Evolutionary conservation across 495 filamentous ascomycete species (phyloP), one percentile per base, ranked within the genome.

Genomic region (Penicillium manginii): DNA sequence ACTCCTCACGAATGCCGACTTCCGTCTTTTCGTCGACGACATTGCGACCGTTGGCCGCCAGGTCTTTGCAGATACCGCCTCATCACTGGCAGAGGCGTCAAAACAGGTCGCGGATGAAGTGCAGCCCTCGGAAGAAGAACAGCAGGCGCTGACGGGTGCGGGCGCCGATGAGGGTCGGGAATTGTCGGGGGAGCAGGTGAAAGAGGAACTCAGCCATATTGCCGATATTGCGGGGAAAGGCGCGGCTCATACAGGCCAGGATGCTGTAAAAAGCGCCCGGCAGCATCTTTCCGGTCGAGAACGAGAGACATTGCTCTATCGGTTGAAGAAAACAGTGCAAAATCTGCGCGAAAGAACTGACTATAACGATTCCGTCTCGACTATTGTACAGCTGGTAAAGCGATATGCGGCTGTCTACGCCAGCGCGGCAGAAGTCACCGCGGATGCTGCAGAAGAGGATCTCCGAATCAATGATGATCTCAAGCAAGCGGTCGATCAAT

Each of bases 1-100:
- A 7, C 83, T 97, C 1, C 75, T 98, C 21, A 92, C 89, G 15
- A 98, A 98, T 69, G 84, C 89, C 3, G 92, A 97, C 64, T 97
- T 98, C 70, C 85, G 93, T 18, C 74, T 91, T 15, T 93, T 98
- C 63, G 81, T 96, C 26, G 82, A 86, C n/a, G 93, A 98, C 64
- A 72, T 96, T 29, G 86, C 85, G 40, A 84, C 86, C 0, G 82
- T 98, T 55, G 89, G 86, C 11, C 85, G 91, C 9, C 89, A 96
- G 68, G 86, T 98, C 23, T 93, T 98, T 66, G 84, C 84, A 55
- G 93, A 97, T 62, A 92, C 93, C 2, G 90, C 91, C 0, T 87
- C 90, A 47, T 88, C 87, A 0, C 66, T 94, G 10, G 91, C 92
- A 2, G 78, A 82, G 31, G 84, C 85, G 7, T 91, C 91, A 0